Evolutionary conservation across 108 stramenopile genomes (phyloP).

Genomic region (Aurantiochytrium sp.): DNA sequence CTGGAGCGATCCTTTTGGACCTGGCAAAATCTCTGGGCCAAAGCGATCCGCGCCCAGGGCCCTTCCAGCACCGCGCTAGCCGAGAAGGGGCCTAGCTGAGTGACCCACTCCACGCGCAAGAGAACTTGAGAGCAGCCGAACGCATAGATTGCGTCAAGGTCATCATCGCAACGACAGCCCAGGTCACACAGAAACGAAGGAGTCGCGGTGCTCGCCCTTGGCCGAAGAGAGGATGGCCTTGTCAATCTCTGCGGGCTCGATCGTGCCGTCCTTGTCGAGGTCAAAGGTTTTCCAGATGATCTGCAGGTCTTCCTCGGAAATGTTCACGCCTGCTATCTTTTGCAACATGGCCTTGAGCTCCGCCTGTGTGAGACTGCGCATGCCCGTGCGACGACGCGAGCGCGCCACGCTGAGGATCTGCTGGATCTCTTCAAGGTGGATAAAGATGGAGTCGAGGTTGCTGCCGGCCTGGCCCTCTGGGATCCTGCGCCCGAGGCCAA

Average conservation of each 20-base stretch:
- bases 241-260: not conserved
- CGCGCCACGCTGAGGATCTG: constrained; percentile 20
- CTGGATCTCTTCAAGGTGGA: constrained; percentile 24
- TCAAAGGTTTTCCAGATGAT: constrained; percentile 23
- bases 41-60: too few species aligned
- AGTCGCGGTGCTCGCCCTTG: not conserved
- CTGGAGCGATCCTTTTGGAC: not conserved
- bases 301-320: not conserved
- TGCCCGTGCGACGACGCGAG: not conserved
- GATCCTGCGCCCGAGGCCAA: not conserved
- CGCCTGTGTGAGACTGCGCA: not conserved
- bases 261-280: not conserved
- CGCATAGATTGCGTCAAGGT: too few species aligned
- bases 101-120: too few species aligned
- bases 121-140: too few species aligned
- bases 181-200: not conserved
- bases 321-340: constrained; percentile 10
- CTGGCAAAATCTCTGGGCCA: not conserved
- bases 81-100: too few species aligned
- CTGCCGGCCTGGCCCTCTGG: not conserved
- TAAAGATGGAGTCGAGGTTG: not conserved
- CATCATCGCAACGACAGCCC: too few species aligned
- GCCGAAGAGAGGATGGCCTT: not conserved
- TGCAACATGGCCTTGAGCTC: constrained; percentile 10
- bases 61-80: too few species aligned